phyloP scores from a whole-genome alignment of 2,329 filamentous ascomycete species.

The Lanzia echinophila region DNA sequence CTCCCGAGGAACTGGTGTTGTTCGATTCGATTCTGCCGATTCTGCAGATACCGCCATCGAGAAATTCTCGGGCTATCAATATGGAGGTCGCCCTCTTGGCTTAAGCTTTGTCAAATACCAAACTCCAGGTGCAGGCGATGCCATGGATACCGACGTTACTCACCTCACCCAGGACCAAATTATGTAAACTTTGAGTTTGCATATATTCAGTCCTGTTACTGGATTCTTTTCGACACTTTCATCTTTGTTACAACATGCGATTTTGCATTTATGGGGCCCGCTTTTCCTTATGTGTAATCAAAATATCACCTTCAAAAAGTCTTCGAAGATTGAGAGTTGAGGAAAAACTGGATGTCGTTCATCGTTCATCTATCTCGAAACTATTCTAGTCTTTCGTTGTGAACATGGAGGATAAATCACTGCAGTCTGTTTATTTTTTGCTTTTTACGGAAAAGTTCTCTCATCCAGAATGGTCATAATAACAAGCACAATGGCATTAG shows the following conservation, averaged over 20 bases:
- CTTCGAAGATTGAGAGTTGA: neutral
- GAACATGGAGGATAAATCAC: constrained; percentile 1
- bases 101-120: constrained; percentile 92
- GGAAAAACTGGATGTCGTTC: neutral
- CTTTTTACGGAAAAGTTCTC: constrained; percentile 12
- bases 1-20: constrained; percentile 92
- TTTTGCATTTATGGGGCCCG: neutral
- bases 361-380: neutral
- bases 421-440: constrained; percentile 1
- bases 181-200: constrained; percentile 55
- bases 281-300: constrained; percentile 10
- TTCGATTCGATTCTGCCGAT: constrained; percentile 76
- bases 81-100: constrained; percentile 88
- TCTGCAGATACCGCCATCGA: constrained; percentile 90
- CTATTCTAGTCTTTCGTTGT: constrained; percentile 1
- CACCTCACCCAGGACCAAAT: constrained; percentile 96
- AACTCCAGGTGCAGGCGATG: constrained; percentile 52
- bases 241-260: constrained; percentile 5
- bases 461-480: constrained; percentile 5
- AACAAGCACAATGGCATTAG: constrained; percentile 10
- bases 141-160: constrained; percentile 76
- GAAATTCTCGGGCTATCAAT: constrained; percentile 97
- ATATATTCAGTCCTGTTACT: neutral
- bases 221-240: neutral
- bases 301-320: neutral